Evolutionary conservation across 352 stramenopile genomes (phyloP).

Genomic region (Globisporangium rhizosaccharum): DNA sequence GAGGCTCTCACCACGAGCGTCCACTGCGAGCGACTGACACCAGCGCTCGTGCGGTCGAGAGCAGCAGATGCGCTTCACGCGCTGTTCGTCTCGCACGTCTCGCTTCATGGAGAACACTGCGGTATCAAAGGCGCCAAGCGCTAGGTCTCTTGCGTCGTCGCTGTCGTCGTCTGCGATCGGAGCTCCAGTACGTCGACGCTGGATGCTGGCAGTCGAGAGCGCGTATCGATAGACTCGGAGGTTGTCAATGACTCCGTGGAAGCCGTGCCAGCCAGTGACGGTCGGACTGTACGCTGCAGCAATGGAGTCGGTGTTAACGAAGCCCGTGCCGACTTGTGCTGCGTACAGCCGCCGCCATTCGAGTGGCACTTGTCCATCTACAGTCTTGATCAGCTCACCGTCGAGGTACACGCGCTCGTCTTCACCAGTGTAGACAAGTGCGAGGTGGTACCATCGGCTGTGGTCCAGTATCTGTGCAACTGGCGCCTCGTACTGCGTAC

Average conservation of each 20-base stretch:
- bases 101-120: background rate
- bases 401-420: constrained; percentile 22
- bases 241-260: constrained; percentile 25
- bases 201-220: constrained; percentile 7
- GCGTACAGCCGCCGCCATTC: constrained; percentile 14
- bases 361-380: background rate
- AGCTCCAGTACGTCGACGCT: background rate
- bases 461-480: constrained; percentile 9
- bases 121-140: background rate
- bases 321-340: constrained; percentile 25
- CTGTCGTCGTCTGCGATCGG: constrained; percentile 1
- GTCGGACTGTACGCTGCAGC: constrained; percentile 1
- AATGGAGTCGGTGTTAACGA: constrained; percentile 3
- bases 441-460: constrained; percentile 33
- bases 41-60: constrained; percentile 16
- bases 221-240: constrained; percentile 25
- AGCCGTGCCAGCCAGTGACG: constrained; percentile 22
- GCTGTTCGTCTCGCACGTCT: background rate
- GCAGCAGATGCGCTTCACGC: constrained; percentile 8
- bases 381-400: constrained; percentile 12
- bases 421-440: constrained; percentile 18
- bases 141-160: background rate
- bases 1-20: background rate
- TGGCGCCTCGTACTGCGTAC: background rate
- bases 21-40: constrained; percentile 4